A percentile compares a stretch with the other conserved stretches of the same genome.
These are phyloP conservation scores for Senna siamea DNA, from an alignment of 306 rosid genomes.

Conservation along the genomic window DNA sequence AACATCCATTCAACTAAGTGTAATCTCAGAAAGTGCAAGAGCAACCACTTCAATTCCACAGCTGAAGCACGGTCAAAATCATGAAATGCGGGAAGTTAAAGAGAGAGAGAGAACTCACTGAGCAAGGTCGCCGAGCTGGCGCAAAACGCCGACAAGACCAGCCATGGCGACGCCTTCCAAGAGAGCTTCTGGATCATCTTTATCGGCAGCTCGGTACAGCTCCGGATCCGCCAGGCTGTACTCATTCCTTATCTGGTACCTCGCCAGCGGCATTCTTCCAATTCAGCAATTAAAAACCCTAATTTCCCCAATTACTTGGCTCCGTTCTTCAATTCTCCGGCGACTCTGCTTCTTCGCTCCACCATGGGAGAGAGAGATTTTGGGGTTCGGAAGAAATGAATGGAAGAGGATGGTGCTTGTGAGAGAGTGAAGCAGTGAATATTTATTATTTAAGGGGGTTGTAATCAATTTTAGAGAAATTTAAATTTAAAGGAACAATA, in stretches of 20 bases:
- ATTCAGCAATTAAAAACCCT: conserved; percentile 43
- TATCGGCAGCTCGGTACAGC: conserved; percentile 85
- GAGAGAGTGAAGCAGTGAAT: conserved; percentile 12
- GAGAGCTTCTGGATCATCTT: conserved; percentile 96
- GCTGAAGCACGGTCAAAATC: conserved; percentile 13
- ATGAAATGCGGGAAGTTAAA: conserved; percentile 12
- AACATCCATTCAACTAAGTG: conserved; percentile 12
- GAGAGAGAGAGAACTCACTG: conserved; percentile 54
- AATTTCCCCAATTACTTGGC: conserved; percentile 10
- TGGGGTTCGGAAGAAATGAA: conserved; percentile 22
- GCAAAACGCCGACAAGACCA: conserved; percentile 92
- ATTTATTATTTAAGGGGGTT: not conserved
- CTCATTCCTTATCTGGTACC: conserved; percentile 87
- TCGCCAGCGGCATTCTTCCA: conserved; percentile 72
- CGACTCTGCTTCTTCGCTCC: conserved; percentile 51
- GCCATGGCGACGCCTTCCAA: conserved; percentile 98
- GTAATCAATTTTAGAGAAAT: not conserved
- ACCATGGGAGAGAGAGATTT: conserved; percentile 48
- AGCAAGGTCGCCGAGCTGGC: conserved; percentile 99
- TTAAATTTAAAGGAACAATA: too few relatives aligned
- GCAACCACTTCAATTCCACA: conserved; percentile 10
- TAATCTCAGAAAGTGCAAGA: conserved; percentile 1
- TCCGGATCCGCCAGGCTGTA: conserved; percentile 91
- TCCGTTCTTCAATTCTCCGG: conserved; percentile 32
- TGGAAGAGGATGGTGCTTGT: not conserved